phyloP scores from a whole-genome alignment of 2,329 filamentous ascomycete species.

The Lasiodiplodia sp. region DNA sequence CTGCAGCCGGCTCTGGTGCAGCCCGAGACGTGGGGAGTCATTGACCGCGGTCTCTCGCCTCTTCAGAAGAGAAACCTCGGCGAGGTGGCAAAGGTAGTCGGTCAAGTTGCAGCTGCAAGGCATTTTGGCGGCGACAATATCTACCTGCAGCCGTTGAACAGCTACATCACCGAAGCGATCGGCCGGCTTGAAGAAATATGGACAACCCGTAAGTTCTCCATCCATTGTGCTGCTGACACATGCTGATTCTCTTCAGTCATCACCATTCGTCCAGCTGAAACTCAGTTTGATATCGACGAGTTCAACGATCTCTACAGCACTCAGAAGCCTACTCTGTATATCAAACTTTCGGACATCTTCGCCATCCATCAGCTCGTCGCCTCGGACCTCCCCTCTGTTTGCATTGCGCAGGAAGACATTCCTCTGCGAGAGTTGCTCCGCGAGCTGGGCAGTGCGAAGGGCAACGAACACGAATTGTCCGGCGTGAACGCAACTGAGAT shows the following conservation, averaged over 20 bases:
- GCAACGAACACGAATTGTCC: constrained; percentile 91
- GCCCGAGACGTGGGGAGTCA: constrained; percentile 90
- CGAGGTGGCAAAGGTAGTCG: constrained; percentile 89
- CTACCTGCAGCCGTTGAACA: constrained; percentile 93
- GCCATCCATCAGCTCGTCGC: constrained; percentile 90
- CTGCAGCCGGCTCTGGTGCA: constrained; percentile 87
- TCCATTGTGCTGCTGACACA: neutral
- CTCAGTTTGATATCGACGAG: constrained; percentile 96
- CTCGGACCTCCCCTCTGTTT: constrained; percentile 78
- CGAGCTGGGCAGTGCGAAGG: constrained; percentile 94
- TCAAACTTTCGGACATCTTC: constrained; percentile 98
- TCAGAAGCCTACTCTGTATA: constrained; percentile 97
- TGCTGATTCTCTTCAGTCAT: constrained; percentile 66
- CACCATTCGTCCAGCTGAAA: constrained; percentile 83
- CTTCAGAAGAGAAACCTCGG: constrained; percentile 91
- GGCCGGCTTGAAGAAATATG: constrained; percentile 79
- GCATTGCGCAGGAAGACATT: constrained; percentile 77
- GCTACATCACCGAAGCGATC: constrained; percentile 85
- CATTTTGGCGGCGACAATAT: constrained; percentile 94
- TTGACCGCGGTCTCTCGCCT: constrained; percentile 87
- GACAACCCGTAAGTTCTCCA: constrained; percentile 61
- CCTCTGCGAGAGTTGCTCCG: constrained; percentile 88
- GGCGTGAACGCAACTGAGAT: constrained; percentile 88
- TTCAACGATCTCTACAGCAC: constrained; percentile 98
- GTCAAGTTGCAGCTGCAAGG: constrained; percentile 86